Base-by-base conservation (phyloP, 495 filamentous ascomycete genomes). In the Friedmanniomyces simplex region DNA sequence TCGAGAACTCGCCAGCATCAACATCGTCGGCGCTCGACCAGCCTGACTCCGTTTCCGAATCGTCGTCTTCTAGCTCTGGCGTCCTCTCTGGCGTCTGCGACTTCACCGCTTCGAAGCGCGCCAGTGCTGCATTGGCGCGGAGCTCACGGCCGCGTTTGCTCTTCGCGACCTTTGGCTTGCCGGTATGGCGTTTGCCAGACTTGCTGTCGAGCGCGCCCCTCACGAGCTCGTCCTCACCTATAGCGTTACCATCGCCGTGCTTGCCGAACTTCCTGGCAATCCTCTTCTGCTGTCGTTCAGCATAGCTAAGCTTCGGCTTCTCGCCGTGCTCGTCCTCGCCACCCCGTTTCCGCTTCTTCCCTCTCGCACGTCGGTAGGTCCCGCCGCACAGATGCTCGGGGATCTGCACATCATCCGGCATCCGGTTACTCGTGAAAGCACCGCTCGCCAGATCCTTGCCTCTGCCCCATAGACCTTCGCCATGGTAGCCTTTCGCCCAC, bases 391-490 rank as follows among this genome's bases (percentile, higher is more conserved):
- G 68, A 65, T 84, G 76, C 53, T 81, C 76, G 0, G 83, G 83
- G 11, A 87, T 65, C 4, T 74, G 67, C 36, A 79, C 76, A 30
- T 74, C 73, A 0, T 74, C 74, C 4, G 70, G 71, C 12, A 80
- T 73, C 5, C 67, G 71, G 43, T 81, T 75, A 22, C 69, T 69
- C 24, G 78, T 75, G 53, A 79, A 85, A 50, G 74, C 68, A 7
- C 82, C 85, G 2, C 77, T 82, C 49, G 75, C 62, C 5, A 91
- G 60, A 1, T 76, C 65, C 48, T 78, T 74, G 0, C 87, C 87
- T 20, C 78, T 66, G 1, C 85, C 84, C 87, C 87, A 91, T 32
- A 91, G 67, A 0, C 87, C 87, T 55, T 91, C 87, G 0, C 87
- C 87, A 0, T 79, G 84, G 58, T 87, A 91, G 2, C 74, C 74